Evolutionary conservation across 2,329 filamentous ascomycete genomes (phyloP).

Genomic region (Zymoseptoria brevis): DNA sequence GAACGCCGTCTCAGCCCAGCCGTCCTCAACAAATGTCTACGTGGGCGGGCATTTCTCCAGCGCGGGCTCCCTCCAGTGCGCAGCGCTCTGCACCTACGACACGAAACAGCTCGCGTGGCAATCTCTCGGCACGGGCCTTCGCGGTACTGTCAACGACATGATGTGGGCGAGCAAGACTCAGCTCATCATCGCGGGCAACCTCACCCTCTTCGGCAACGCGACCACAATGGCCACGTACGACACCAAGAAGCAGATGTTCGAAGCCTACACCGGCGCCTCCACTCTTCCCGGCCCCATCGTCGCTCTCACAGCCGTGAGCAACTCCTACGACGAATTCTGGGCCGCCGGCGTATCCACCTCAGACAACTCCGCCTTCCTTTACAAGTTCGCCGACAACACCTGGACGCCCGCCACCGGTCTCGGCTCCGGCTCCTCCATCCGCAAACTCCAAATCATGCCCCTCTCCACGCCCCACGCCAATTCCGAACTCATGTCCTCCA

Average conservation of each 20-base stretch:
- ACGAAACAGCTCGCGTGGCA: slow-evolving; percentile 67
- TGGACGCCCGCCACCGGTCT: slow-evolving; percentile 65
- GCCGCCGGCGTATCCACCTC: slow-evolving; percentile 56
- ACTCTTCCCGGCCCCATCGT: slow-evolving; percentile 72
- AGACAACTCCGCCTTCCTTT: slow-evolving; percentile 65
- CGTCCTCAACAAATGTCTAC: slow-evolving; percentile 65
- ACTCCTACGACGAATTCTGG: slow-evolving; percentile 69
- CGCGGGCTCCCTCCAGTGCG: slow-evolving; percentile 75
- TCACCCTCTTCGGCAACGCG: slow-evolving; percentile 58
- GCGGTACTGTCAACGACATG: slow-evolving; percentile 63
- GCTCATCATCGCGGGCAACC: slow-evolving; percentile 69
- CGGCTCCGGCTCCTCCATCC: slow-evolving; percentile 58
- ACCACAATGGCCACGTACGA: slow-evolving; percentile 68
- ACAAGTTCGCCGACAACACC: slow-evolving; percentile 64
- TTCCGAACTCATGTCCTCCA: slow-evolving; percentile 54
- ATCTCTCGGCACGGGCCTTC: slow-evolving; percentile 63
- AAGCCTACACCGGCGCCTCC: slow-evolving; percentile 51
- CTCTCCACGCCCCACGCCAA: slow-evolving; percentile 60
- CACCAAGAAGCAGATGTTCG: slow-evolving; percentile 58
- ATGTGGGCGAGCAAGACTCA: slow-evolving; percentile 66
- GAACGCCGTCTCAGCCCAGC: slow-evolving; percentile 65
- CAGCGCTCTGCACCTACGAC: slow-evolving; percentile 73
- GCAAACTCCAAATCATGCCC: slow-evolving; percentile 72
- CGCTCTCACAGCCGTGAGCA: slow-evolving; percentile 65
- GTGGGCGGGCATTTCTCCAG: slow-evolving; percentile 78